Evolutionary conservation across 2,329 filamentous ascomycete species (phyloP), one percentile per base, ranked within the genome.

Genomic region (Coniochaeta prunicola): DNA sequence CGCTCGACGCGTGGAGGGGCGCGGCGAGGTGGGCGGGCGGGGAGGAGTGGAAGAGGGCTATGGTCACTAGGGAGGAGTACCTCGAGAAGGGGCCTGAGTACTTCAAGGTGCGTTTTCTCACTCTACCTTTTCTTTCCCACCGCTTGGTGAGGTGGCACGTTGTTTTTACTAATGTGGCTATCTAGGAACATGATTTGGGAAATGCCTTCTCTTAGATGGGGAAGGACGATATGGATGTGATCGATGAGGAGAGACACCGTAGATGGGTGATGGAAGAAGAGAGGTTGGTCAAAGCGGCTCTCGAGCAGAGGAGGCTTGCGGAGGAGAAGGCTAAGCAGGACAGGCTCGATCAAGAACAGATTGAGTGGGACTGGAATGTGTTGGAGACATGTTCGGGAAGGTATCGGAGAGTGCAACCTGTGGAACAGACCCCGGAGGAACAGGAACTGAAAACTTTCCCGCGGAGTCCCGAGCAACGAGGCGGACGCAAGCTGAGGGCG

Each of bases 71-170:
- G 66, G 88, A 88, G 64, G 94, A 97, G 74, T 99, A 91, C 74
- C 73, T 84, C 66, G 94, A 99, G 78, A 97, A 96, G 79, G 94
- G 94, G 1, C 80, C 86, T 24, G 93, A 97, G 66, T 97, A 97
- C 77, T 82, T 97, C 71, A 96, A 96, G 85, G 92, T 84, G 67
- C 62, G 80, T 70, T 58, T n/a, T n/a, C n/a, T n/a, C n/a, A n/a
- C n/a, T n/a, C n/a, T n/a, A n/a, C n/a, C n/a, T n/a, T n/a, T n/a
- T n/a, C n/a, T n/a, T n/a, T n/a, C n/a, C n/a, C n/a, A n/a, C n/a
- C n/a, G n/a, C n/a, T n/a, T n/a, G n/a, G n/a, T n/a, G n/a, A n/a
- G 36, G 17, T 12, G 9, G 15, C 17, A n/a, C 9, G 36, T 8
- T 5, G 9, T 13, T 13, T 28, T 17, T 50, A 26, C 45, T 50